Evolutionary conservation across 139 green algal genomes (phyloP).

Genomic region (Monoraphidium neglectum): DNA sequence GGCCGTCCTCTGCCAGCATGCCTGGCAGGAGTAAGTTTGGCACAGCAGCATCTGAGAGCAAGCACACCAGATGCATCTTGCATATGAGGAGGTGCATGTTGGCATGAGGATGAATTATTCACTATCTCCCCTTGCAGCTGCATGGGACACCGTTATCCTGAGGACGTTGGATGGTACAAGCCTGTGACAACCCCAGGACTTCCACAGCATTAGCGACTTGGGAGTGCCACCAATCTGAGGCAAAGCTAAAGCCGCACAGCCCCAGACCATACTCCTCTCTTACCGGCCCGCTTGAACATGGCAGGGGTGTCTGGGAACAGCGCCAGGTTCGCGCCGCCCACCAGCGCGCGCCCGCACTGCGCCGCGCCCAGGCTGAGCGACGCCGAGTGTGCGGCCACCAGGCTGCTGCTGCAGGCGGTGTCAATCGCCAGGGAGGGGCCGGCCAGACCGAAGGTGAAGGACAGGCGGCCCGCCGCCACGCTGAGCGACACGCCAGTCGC

Average conservation of each 20-base stretch:
- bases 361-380: slow-evolving; percentile 31
- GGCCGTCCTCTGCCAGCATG: slow-evolving; percentile 76
- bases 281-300: slow-evolving; percentile 29
- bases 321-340: slow-evolving; percentile 75
- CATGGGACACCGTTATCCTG: neutral
- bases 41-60: neutral
- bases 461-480: slow-evolving; percentile 73
- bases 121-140: neutral
- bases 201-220: no score
- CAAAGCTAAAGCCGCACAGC: no score
- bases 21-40: slow-evolving; percentile 26
- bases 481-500: slow-evolving; percentile 69
- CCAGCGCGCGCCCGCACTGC: slow-evolving; percentile 42
- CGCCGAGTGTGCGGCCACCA: slow-evolving; percentile 68
- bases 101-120: neutral
- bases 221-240: no score
- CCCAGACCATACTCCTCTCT: neutral
- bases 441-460: slow-evolving; percentile 77
- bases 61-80: no score
- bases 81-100: neutral
- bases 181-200: neutral
- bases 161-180: neutral
- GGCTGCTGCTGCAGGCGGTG: slow-evolving; percentile 78
- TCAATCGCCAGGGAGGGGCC: slow-evolving; percentile 78
- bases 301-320: slow-evolving; percentile 59